Conservation (phyloP, 305 asterid species). For the Solanum hybrid region DNA sequence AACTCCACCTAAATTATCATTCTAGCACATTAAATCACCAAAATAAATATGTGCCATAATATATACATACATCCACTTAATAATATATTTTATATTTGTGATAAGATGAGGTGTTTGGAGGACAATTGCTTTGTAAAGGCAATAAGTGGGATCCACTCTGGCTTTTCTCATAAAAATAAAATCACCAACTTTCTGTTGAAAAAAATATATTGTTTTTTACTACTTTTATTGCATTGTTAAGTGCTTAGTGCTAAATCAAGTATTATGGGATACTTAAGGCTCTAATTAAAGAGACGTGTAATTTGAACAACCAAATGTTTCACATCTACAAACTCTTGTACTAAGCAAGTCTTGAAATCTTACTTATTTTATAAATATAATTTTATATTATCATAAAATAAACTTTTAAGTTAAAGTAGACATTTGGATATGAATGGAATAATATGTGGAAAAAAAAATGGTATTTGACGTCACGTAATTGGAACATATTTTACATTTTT, state of each 20-base stretch:
- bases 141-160: background rate
- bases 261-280: background rate
- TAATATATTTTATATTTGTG: background rate
- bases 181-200: background rate
- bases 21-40: background rate
- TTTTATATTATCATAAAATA: background rate
- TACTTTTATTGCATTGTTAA: background rate
- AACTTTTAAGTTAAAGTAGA: background rate
- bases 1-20: background rate
- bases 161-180: background rate
- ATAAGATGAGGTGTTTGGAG: background rate
- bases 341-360: background rate
- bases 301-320: background rate
- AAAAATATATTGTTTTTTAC: background rate
- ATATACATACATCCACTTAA: background rate
- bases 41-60: background rate
- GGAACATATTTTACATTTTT: background rate
- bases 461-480: background rate
- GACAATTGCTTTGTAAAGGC: background rate
- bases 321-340: background rate
- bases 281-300: background rate
- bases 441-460: background rate
- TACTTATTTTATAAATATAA: background rate
- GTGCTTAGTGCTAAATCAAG: background rate
- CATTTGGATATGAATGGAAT: background rate